Evolutionary conservation across 148 eudicot species (phyloP).

Genomic region (Diospyros lotus): DNA sequence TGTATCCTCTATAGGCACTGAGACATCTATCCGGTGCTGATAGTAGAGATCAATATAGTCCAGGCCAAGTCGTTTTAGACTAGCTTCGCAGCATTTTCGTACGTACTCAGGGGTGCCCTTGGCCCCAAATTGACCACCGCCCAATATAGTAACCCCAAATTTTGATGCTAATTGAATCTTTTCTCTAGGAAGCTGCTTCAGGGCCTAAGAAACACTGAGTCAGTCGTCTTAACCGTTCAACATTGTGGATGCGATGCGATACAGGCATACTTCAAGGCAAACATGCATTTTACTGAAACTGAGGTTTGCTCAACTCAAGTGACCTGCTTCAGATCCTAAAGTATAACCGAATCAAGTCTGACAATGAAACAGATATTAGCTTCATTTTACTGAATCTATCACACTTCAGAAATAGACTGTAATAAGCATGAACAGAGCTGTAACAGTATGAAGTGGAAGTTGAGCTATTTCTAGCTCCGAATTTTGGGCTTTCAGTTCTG

Average conservation of each 20-base stretch:
- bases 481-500: neutral
- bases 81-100: conserved; percentile 36
- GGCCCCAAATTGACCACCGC: conserved; percentile 3
- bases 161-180: conserved; percentile 40
- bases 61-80: conserved; percentile 38
- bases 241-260: no score
- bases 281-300: no score
- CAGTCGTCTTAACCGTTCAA: no score
- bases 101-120: conserved; percentile 40
- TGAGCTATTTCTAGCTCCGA: neutral
- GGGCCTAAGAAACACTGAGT: conserved; percentile 17
- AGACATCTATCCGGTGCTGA: conserved; percentile 37
- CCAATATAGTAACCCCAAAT: conserved; percentile 26
- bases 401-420: neutral
- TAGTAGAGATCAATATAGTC: conserved; percentile 50
- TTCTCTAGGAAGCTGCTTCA: conserved; percentile 37
- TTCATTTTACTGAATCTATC: neutral
- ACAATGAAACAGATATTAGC: neutral
- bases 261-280: no score
- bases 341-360: neutral
- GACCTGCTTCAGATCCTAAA: neutral
- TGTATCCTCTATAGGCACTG: conserved; percentile 44
- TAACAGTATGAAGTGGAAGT: neutral
- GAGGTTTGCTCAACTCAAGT: neutral
- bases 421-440: neutral